Base-by-base conservation (phyloP, 352 stramenopile genomes). In the Phytophthora palmivora region DNA sequence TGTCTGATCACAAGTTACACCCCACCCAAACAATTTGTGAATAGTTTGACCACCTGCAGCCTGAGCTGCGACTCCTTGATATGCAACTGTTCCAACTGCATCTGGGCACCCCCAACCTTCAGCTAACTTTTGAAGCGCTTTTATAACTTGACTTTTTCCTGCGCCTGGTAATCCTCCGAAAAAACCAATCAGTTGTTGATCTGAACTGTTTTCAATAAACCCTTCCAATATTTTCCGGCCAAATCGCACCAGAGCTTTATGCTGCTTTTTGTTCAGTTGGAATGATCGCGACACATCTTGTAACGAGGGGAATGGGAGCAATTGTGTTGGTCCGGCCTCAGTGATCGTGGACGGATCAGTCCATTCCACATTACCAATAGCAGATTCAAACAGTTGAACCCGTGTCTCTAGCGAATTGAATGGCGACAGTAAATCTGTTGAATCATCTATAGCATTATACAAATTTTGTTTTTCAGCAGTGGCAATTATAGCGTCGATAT, bases 1-100 rank as follows among this genome's bases (percentile, higher is more conserved):
- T 11, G 19, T 55, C 21, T 24, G 18, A 15, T 55, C 21, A 44
- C 14, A 7, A 37, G 44, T 44, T 14, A 55, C 33, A 18, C 21
- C 9, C 47, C 47, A 55, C 3, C 47, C 47, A 55, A 55, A 55
- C 18, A 54, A 43, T 21, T 54, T 54, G 21, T 54, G 46, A 22
- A 54, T 54, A 7, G n/a, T 54, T 44, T 44, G 45, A 24, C 45
- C 45, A n/a, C n/a, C n/a, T n/a, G n/a, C n/a, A n/a, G n/a, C n/a
- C n/a, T 49, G 24, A 37, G 43, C 43, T 24, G 38, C 38, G 4
- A 45, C 14, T 19, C 24, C 26, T 41, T 56, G 48, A 15, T 47
- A 56, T 4, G 48, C 48, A 10, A 1, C 48, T 36, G 48, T 56
- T 24, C 15, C 48, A 11, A 46, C 33, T n/a, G 36, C 19, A n/a